Conservation (phyloP, 768 basidiomycete species). For the Naematelia aurantialba region DNA sequence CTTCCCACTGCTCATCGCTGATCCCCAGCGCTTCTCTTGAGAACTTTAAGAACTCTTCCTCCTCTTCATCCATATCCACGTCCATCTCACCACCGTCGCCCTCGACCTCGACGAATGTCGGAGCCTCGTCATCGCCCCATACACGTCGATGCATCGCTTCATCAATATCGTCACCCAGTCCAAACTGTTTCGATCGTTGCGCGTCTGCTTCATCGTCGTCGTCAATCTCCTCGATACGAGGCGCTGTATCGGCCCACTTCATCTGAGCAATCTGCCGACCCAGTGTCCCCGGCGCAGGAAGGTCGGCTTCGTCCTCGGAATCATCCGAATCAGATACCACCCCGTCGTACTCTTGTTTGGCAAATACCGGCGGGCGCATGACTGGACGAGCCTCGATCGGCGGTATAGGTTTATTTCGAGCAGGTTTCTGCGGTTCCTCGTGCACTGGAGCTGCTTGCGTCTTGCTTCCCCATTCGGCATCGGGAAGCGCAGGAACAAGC, state of each 20-base stretch:
- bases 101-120: constrained; percentile 12
- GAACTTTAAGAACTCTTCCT: constrained; percentile 92
- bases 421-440: not conserved
- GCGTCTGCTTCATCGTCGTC: constrained; percentile 27
- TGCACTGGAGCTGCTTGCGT: constrained; percentile 7
- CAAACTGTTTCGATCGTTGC: constrained; percentile 11
- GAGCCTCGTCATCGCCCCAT: constrained; percentile 16
- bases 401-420: not conserved
- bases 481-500: constrained; percentile 73
- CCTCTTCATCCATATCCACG: constrained; percentile 85
- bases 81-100: constrained; percentile 57
- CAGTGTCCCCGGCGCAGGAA: constrained; percentile 28
- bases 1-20: constrained; percentile 77
- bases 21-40: constrained; percentile 88
- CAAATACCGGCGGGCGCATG: constrained; percentile 72
- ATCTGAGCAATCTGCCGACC: constrained; percentile 38
- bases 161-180: constrained; percentile 30
- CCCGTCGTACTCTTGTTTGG: constrained; percentile 83
- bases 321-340: constrained; percentile 64
- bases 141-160: constrained; percentile 32
- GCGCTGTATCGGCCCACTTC: constrained; percentile 28
- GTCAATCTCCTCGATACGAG: constrained; percentile 31
- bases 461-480: constrained; percentile 77
- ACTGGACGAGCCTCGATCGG: constrained; percentile 10
- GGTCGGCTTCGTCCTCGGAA: constrained; percentile 16